Percentiles rank a stretch among this genome's conserved stretches.
These are phyloP conservation scores for Orbilia brochopaga DNA, from an alignment of 2,329 filamentous ascomycete species.

Conservation along the genomic window DNA sequence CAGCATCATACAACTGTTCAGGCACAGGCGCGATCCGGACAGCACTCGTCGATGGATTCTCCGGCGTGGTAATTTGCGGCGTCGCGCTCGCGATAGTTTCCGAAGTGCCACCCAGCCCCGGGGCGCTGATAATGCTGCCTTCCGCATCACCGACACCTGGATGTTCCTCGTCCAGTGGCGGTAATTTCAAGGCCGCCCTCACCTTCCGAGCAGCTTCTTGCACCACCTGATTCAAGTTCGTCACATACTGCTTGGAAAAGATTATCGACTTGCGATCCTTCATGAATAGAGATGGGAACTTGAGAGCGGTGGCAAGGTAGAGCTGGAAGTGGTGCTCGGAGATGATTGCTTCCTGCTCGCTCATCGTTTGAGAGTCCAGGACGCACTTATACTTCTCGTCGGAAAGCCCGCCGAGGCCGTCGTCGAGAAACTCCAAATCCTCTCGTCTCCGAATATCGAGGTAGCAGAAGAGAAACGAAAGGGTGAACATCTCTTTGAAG, in stretches of 20 bases:
- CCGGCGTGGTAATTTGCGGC: conserved; percentile 23
- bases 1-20: conserved; percentile 13
- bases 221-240: conserved; percentile 32
- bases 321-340: conserved; percentile 49
- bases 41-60: not conserved
- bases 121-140: conserved; percentile 6
- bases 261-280: conserved; percentile 23
- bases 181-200: conserved; percentile 26
- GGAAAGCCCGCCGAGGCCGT: conserved; percentile 30
- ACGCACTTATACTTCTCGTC: conserved; percentile 41
- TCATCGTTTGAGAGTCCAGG: conserved; percentile 35
- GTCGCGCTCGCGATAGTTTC: conserved; percentile 26
- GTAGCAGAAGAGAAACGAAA: conserved; percentile 37
- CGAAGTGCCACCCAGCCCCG: conserved; percentile 11
- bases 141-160: conserved; percentile 10
- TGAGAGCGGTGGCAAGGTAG: conserved; percentile 36
- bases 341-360: conserved; percentile 34
- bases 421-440: conserved; percentile 34
- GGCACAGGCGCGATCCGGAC: not conserved
- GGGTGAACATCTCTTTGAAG: conserved; percentile 48
- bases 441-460: conserved; percentile 38
- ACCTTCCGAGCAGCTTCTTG: conserved; percentile 21
- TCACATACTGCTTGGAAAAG: conserved; percentile 32
- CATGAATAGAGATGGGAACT: conserved; percentile 37
- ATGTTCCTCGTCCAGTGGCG: conserved; percentile 8